These are phyloP conservation scores for Periconia sp. DNA, from an alignment of 2,329 filamentous ascomycete genomes.

Conservation along the genomic window DNA sequence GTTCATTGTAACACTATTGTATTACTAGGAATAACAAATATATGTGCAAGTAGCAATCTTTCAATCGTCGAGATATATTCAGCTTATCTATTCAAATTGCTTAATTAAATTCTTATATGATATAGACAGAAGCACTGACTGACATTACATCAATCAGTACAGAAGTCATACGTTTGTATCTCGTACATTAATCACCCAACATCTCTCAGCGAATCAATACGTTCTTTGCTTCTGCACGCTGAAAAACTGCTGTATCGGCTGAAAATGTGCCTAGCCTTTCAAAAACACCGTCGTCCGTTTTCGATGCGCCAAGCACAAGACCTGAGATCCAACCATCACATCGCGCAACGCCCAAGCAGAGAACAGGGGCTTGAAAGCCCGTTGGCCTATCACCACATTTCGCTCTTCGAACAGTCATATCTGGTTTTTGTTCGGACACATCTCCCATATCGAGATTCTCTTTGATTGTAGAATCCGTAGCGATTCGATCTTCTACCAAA, in stretches of 20 bases:
- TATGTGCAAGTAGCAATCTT: too few relatives aligned
- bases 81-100: too few relatives aligned
- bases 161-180: too few relatives aligned
- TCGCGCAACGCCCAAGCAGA: slow-evolving; percentile 29
- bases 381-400: slow-evolving; percentile 8
- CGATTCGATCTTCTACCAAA: slow-evolving; percentile 17
- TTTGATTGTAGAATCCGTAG: background rate
- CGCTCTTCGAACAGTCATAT: slow-evolving; percentile 26
- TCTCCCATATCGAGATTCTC: background rate
- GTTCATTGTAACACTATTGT: too few relatives aligned
- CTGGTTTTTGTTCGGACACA: background rate
- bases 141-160: too few relatives aligned
- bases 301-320: slow-evolving; percentile 28
- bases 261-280: slow-evolving; percentile 36
- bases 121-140: too few relatives aligned
- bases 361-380: slow-evolving; percentile 23
- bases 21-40: too few relatives aligned
- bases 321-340: slow-evolving; percentile 29
- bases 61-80: too few relatives aligned
- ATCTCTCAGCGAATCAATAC: slow-evolving; percentile 7
- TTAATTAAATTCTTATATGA: too few relatives aligned
- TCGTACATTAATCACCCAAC: too few relatives aligned
- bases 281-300: slow-evolving; percentile 9
- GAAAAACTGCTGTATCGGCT: slow-evolving; percentile 23
- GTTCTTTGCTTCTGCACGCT: slow-evolving; percentile 21